A percentile compares a stretch with the other conserved stretches of the same genome.
Evolutionary conservation across 768 basidiomycete genomes (phyloP).

Genomic region (Tulasnella sp.): DNA sequence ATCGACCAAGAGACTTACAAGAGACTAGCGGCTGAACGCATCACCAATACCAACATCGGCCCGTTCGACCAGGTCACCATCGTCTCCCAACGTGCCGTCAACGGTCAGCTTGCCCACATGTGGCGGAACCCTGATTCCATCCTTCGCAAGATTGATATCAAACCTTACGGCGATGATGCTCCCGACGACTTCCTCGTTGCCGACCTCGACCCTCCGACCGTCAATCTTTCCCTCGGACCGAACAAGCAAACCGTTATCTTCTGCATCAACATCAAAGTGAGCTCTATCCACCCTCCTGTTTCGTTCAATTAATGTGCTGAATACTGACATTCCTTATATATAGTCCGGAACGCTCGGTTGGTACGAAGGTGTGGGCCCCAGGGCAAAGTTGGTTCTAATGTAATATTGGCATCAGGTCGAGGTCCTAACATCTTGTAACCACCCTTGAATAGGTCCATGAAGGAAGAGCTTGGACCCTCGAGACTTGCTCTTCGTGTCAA

Average conservation of each 20-base stretch:
- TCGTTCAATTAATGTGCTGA: too few relatives aligned
- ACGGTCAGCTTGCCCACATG: conserved; percentile 2
- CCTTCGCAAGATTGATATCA: background rate
- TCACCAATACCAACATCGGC: background rate
- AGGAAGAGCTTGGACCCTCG: background rate
- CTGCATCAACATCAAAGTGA: background rate
- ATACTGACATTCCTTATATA: background rate
- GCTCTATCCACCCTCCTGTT: background rate
- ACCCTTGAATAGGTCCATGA: background rate
- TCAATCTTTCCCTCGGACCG: background rate
- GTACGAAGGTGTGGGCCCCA: background rate
- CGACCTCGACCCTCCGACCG: background rate
- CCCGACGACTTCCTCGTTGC: background rate
- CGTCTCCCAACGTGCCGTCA: background rate
- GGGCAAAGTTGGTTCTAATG: background rate
- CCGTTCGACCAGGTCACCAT: background rate
- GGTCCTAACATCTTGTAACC: background rate
- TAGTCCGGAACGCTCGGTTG: background rate
- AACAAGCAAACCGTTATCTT: background rate
- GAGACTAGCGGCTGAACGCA: background rate
- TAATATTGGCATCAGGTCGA: background rate
- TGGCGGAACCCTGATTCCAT: too few relatives aligned
- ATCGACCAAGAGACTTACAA: background rate
- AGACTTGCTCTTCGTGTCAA: conserved; percentile 1
- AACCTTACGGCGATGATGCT: background rate